These are phyloP conservation scores for Termitomyces sp. DNA, from an alignment of 768 basidiomycete species.

Conservation along the genomic window DNA sequence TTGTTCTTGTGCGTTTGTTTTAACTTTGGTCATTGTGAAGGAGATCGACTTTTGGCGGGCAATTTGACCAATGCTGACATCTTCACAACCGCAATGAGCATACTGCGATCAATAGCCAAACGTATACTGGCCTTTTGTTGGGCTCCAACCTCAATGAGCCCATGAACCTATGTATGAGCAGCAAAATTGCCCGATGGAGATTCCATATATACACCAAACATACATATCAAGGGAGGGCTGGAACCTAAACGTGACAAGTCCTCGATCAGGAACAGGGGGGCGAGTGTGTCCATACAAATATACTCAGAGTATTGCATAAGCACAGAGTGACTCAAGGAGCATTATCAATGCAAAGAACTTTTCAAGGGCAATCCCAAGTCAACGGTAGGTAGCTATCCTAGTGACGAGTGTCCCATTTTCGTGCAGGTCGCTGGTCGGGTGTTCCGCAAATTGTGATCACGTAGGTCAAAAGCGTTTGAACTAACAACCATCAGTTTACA, in stretches of 20 bases:
- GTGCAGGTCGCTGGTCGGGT: no score
- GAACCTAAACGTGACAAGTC: not conserved
- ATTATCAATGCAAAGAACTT: not conserved
- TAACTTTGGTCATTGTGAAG: not conserved
- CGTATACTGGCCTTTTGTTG: not conserved
- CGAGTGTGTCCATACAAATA: not conserved
- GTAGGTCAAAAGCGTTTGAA: not conserved
- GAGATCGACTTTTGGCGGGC: not conserved
- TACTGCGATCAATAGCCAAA: not conserved
- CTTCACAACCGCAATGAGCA: not conserved
- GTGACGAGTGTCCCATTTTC: not conserved
- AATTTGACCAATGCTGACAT: not conserved
- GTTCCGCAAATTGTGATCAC: not conserved
- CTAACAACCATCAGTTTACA: not conserved
- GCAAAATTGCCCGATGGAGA: conserved; percentile 14
- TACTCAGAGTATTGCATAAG: not conserved
- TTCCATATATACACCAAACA: conserved; percentile 1
- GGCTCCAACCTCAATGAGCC: conserved; percentile 1
- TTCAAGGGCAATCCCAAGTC: conserved; percentile 2
- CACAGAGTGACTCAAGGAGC: not conserved
- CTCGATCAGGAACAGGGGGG: conserved; percentile 12
- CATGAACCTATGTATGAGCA: no score
- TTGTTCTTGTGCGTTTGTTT: not conserved
- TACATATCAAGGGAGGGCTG: conserved; percentile 7
- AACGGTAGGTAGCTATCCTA: not conserved